Evolutionary conservation across 2,329 filamentous ascomycete species (phyloP).

Genomic region (Verticillium tricorpus): DNA sequence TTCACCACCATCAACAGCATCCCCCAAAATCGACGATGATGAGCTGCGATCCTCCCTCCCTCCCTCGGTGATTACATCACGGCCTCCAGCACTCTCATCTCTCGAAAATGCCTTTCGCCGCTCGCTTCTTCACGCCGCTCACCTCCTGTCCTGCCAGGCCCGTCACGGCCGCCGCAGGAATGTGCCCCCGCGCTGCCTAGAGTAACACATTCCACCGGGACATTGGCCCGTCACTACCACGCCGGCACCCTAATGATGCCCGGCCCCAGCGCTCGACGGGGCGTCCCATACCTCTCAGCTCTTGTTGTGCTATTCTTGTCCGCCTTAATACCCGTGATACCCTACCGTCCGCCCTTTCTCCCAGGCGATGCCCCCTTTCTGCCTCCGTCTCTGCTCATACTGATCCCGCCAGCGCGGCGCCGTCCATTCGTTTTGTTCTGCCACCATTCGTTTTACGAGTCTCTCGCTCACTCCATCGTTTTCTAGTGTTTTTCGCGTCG

Average conservation of each 20-base stretch:
- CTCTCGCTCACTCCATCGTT: neutral
- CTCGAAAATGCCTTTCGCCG: neutral
- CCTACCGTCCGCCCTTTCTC: neutral
- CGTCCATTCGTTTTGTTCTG: neutral
- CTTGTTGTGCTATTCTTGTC: neutral
- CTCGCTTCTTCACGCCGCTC: neutral
- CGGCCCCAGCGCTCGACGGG: neutral
- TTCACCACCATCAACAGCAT: neutral
- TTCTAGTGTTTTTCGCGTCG: neutral
- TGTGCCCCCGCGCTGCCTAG: slow-evolving; percentile 1
- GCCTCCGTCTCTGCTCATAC: neutral
- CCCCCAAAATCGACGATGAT: neutral
- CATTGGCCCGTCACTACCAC: slow-evolving; percentile 1
- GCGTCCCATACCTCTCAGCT: neutral
- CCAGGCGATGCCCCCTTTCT: neutral
- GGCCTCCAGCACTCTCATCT: neutral
- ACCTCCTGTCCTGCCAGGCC: neutral
- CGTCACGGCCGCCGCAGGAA: neutral
- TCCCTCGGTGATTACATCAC: neutral
- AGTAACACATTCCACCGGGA: slow-evolving; percentile 5
- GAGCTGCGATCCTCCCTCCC: neutral
- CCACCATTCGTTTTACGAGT: neutral
- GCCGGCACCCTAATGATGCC: neutral
- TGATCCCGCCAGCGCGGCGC: neutral
- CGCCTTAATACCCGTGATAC: neutral